phyloP scores from a whole-genome alignment of 192 early-diverging fungal genomes.

The Borealophlyctis nickersoniae region DNA sequence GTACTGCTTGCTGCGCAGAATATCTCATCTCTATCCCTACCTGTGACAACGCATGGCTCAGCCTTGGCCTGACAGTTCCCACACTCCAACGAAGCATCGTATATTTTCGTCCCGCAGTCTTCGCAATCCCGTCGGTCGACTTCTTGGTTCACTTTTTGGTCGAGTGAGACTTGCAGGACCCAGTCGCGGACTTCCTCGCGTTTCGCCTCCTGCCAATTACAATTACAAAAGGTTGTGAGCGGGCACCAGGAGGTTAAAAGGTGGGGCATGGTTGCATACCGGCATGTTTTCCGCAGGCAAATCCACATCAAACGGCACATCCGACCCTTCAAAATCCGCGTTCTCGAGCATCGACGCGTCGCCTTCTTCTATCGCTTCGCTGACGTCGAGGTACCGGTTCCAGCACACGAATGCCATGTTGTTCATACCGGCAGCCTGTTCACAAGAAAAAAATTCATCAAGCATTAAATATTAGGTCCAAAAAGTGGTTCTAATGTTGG shows the following conservation, averaged over 20 bases:
- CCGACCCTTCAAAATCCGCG: constrained; percentile 55
- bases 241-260: neutral
- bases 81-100: constrained; percentile 51
- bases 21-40: no score
- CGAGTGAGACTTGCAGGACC: constrained; percentile 62
- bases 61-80: constrained; percentile 39
- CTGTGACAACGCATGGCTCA: constrained; percentile 61
- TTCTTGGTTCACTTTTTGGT: constrained; percentile 58
- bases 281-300: constrained; percentile 47
- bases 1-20: no score
- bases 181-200: constrained; percentile 63
- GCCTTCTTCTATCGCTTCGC: constrained; percentile 62
- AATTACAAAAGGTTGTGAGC: neutral
- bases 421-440: constrained; percentile 51
- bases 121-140: constrained; percentile 57
- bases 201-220: constrained; percentile 36
- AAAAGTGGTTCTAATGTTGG: no score
- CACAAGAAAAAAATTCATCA: constrained; percentile 17
- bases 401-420: constrained; percentile 66
- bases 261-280: constrained; percentile 21
- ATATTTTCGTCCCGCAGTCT: constrained; percentile 50
- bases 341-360: constrained; percentile 47
- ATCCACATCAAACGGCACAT: constrained; percentile 57
- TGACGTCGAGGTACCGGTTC: constrained; percentile 60
- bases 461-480: constrained; percentile 7